Conservation (phyloP, 2,329 filamentous ascomycete species). For the Cytospora leucostoma region DNA sequence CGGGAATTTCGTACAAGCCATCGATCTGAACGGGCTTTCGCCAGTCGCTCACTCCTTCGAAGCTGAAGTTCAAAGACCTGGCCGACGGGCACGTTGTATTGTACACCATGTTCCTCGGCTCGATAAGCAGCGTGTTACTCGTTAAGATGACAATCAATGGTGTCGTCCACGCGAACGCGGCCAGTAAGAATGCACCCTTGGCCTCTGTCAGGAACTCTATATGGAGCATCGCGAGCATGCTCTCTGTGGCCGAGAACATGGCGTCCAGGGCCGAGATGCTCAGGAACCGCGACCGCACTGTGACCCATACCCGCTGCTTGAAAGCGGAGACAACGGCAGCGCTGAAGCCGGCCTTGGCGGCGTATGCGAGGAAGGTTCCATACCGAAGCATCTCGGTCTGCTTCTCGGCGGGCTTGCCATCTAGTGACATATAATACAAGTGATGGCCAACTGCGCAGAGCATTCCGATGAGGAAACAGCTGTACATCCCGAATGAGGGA, state of each 20-base stretch:
- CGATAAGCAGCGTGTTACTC: constrained; percentile 34
- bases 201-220: constrained; percentile 35
- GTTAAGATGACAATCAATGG: constrained; percentile 36
- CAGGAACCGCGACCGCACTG: constrained; percentile 33
- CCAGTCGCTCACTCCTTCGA: constrained; percentile 34
- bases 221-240: constrained; percentile 55
- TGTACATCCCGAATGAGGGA: constrained; percentile 38
- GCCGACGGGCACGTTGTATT: constrained; percentile 30
- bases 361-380: constrained; percentile 42
- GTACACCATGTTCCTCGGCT: constrained; percentile 27
- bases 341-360: constrained; percentile 42
- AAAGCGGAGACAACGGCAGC: constrained; percentile 37
- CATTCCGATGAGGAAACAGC: constrained; percentile 40
- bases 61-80: constrained; percentile 35
- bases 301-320: constrained; percentile 34
- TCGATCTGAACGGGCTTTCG: constrained; percentile 30
- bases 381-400: constrained; percentile 43
- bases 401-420: constrained; percentile 37
- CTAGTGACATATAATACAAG: constrained; percentile 39
- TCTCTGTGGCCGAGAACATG: constrained; percentile 41
- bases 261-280: constrained; percentile 37
- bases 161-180: constrained; percentile 33
- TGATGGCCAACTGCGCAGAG: constrained; percentile 42
- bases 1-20: constrained; percentile 29
- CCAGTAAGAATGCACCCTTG: constrained; percentile 47